Evolutionary conservation across 2,329 filamentous ascomycete species (phyloP).

Genomic region (Scedosporium aurantiacum): DNA sequence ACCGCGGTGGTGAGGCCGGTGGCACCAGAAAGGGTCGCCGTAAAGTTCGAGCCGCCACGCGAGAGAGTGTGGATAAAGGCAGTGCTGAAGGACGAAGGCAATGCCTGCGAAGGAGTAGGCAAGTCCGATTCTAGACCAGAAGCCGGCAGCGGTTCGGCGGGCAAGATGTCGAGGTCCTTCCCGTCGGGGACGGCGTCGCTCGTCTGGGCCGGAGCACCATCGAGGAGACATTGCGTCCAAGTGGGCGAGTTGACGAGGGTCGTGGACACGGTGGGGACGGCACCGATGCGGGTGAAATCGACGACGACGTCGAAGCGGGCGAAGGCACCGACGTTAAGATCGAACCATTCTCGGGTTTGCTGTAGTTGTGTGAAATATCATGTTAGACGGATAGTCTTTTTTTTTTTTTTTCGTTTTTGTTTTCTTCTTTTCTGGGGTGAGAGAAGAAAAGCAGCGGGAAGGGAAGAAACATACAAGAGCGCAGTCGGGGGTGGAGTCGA

Average conservation of each 20-base stretch:
- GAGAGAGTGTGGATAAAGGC: neutral
- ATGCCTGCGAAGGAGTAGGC: neutral
- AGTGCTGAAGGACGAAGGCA: neutral
- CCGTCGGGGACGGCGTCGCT: neutral
- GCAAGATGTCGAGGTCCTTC: constrained; percentile 9
- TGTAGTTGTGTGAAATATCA: neutral
- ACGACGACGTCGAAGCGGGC: constrained; percentile 23
- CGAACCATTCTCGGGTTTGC: constrained; percentile 22
- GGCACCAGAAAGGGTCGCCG: neutral
- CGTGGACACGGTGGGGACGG: constrained; percentile 29
- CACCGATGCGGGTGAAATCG: constrained; percentile 23
- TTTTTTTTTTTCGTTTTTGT: no score
- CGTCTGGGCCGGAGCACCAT: constrained; percentile 5
- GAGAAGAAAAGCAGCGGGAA: constrained; percentile 9
- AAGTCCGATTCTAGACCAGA: constrained; percentile 10
- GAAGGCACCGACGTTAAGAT: constrained; percentile 27
- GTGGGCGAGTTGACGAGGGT: constrained; percentile 25
- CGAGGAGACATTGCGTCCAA: constrained; percentile 23
- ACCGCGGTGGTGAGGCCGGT: neutral
- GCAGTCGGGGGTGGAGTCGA: constrained; percentile 25
- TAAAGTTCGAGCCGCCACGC: neutral
- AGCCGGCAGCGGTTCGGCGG: neutral
- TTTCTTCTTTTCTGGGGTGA: no score
- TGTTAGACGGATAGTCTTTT: neutral
- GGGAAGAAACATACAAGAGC: constrained; percentile 17